Conservation (phyloP, 768 basidiomycete genomes). For the Lentinula sp. region DNA sequence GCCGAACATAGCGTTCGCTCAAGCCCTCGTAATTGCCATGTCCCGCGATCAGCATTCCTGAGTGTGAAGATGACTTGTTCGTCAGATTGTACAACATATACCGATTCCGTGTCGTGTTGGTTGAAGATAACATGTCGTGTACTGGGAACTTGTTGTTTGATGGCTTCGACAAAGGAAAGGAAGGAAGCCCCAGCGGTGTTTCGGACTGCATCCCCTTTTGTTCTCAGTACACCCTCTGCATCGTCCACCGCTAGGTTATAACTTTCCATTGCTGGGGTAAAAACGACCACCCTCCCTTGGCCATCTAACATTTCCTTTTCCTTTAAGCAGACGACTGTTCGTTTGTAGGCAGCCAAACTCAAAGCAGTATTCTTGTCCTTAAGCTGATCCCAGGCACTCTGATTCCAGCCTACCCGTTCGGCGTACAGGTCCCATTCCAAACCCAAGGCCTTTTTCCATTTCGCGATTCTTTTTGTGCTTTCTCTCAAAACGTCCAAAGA, state of each 20-base stretch:
- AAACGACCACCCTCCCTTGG: conserved; percentile 29
- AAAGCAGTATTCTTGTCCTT: conserved; percentile 34
- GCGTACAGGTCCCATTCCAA: conserved; percentile 37
- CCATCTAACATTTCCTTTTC: conserved; percentile 29
- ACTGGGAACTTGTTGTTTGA: conserved; percentile 23
- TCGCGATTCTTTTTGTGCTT: conserved; percentile 40
- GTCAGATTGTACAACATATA: background rate
- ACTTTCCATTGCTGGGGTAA: conserved; percentile 54
- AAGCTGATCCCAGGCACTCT: conserved; percentile 25
- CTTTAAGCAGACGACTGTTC: conserved; percentile 42
- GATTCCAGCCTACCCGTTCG: conserved; percentile 19
- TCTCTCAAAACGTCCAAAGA: conserved; percentile 27
- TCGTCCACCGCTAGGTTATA: conserved; percentile 62
- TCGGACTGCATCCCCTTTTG: conserved; percentile 32
- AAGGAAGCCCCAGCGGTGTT: conserved; percentile 59
- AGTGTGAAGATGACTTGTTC: conserved; percentile 2
- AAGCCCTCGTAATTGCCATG: conserved; percentile 2
- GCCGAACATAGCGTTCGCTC: background rate
- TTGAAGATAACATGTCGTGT: conserved; percentile 44
- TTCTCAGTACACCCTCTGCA: conserved; percentile 37
- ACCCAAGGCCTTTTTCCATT: conserved; percentile 46
- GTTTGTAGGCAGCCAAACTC: conserved; percentile 40
- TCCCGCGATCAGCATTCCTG: conserved; percentile 6
- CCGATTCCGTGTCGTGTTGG: background rate
- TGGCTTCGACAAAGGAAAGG: conserved; percentile 35